These are phyloP conservation scores for Talaromyces stipitatus DNA, from an alignment of 495 filamentous ascomycete genomes.

Conservation along the genomic window DNA sequence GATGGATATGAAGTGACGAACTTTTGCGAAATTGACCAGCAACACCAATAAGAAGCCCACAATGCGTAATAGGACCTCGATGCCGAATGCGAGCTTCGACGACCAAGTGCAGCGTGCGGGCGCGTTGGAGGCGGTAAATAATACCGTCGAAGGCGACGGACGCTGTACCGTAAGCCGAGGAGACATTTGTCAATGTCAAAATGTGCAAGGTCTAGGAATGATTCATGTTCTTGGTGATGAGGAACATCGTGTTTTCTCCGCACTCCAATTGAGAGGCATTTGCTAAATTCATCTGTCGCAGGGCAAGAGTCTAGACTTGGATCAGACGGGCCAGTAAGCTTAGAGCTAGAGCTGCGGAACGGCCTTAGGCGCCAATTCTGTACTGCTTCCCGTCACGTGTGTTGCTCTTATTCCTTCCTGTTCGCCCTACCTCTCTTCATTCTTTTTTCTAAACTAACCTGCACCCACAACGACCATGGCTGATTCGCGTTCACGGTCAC, in stretches of 20 bases:
- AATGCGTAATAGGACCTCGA: constrained; percentile 42
- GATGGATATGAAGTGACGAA: constrained; percentile 19
- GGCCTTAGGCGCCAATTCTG: background rate
- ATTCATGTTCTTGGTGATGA: background rate
- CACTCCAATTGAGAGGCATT: background rate
- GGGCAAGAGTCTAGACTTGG: background rate
- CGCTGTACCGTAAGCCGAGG: constrained; percentile 56
- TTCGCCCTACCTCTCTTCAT: background rate
- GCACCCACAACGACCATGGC: background rate
- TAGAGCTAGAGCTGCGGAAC: background rate
- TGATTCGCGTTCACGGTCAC: constrained; percentile 9
- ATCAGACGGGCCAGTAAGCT: background rate
- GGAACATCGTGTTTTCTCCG: background rate
- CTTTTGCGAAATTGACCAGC: constrained; percentile 31
- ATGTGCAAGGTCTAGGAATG: background rate
- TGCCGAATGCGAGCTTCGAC: constrained; percentile 43
- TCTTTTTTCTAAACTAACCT: background rate
- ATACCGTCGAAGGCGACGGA: constrained; percentile 78
- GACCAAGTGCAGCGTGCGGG: constrained; percentile 47
- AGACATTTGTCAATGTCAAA: constrained; percentile 24
- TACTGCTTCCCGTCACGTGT: background rate
- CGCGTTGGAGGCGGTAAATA: constrained; percentile 76
- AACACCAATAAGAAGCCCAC: constrained; percentile 33
- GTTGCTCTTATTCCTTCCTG: background rate
- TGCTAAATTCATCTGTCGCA: background rate